Evolutionary conservation across 192 early-diverging fungal species (phyloP).

Genomic region (Entomortierella lignicola): DNA sequence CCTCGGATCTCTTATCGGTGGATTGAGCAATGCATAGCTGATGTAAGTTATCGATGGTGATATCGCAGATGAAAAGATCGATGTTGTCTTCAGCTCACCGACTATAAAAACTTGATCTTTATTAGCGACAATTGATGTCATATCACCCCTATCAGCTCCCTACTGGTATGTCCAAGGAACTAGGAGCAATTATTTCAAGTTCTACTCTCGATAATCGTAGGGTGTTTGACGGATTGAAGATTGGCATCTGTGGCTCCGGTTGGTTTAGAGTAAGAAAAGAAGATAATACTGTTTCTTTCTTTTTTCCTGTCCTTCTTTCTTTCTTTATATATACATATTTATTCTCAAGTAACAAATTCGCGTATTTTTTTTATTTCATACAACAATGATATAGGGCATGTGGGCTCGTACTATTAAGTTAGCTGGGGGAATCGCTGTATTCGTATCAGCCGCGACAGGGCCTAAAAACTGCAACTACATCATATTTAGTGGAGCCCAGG

Average conservation of each 20-base stretch:
- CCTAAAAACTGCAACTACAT: constrained; percentile 22
- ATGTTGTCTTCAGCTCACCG: too few relatives aligned
- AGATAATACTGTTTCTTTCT: background rate
- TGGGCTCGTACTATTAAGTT: constrained; percentile 13
- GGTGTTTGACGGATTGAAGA: constrained; percentile 19
- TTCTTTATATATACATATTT: too few relatives aligned
- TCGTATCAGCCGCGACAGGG: constrained; percentile 12
- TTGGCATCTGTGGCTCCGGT: constrained; percentile 23
- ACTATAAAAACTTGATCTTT: background rate
- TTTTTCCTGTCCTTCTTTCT: background rate
- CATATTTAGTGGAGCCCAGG: constrained; percentile 3
- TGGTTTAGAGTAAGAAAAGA: constrained; percentile 10
- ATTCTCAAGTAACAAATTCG: background rate
- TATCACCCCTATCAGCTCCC: constrained; percentile 20
- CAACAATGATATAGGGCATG: background rate
- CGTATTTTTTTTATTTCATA: background rate
- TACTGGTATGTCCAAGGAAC: constrained; percentile 25
- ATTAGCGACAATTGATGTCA: constrained; percentile 16
- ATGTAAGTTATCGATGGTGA: constrained; percentile 12
- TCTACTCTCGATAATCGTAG: constrained; percentile 5
- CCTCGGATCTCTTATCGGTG: constrained; percentile 27
- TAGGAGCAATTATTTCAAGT: constrained; percentile 21
- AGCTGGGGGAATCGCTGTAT: constrained; percentile 26
- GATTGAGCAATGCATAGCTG: constrained; percentile 27
- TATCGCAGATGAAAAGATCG: background rate